Evolutionary conservation across 495 filamentous ascomycete species (phyloP).

Genomic region (Astrocystis sublimbata): DNA sequence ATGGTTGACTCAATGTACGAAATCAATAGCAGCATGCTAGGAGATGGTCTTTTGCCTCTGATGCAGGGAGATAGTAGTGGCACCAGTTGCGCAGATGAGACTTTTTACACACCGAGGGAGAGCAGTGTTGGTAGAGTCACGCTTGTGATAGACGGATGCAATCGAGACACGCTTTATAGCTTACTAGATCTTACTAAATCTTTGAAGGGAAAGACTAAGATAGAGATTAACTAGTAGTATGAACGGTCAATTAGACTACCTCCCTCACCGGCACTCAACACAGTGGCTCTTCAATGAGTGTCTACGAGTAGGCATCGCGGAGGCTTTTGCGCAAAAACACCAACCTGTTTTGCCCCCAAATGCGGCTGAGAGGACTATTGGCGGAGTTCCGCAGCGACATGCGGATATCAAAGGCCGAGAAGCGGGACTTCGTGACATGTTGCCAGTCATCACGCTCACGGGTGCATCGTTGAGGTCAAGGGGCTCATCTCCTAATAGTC

Average conservation of each 20-base stretch:
- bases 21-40: not conserved
- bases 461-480: too few relatives aligned
- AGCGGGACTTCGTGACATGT: not conserved
- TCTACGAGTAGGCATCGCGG: not conserved
- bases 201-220: conserved; percentile 12
- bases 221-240: conserved; percentile 12
- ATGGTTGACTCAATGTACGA: not conserved
- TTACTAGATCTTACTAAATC: conserved; percentile 10
- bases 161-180: conserved; percentile 16
- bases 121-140: conserved; percentile 11
- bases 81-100: not conserved
- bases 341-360: too few relatives aligned
- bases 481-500: too few relatives aligned
- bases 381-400: conserved; percentile 16
- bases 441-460: conserved; percentile 25
- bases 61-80: not conserved
- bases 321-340: not conserved
- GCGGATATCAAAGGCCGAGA: conserved; percentile 33
- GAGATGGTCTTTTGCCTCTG: not conserved
- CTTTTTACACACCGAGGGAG: not conserved
- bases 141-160: conserved; percentile 15
- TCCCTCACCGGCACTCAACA: not conserved
- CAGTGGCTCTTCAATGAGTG: conserved; percentile 5
- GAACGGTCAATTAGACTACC: too few relatives aligned
- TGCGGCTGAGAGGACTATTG: not conserved